Conservation (phyloP, 1,284 basidiomycete genomes). For the Pisolithus thermaeus region DNA sequence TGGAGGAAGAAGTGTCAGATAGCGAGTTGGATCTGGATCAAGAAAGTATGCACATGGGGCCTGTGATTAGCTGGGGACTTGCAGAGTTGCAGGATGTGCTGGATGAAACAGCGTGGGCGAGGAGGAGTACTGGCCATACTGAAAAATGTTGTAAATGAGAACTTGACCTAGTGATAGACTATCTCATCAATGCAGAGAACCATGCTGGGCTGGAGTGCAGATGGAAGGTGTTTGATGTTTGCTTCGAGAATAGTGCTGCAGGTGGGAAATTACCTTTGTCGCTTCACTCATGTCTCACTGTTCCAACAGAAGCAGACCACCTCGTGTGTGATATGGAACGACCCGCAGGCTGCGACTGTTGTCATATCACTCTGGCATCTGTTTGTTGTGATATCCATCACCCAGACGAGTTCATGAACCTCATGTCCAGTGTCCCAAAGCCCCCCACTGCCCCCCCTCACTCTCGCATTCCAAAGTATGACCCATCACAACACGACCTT, state of each 20-base stretch:
- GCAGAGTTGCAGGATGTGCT: too few relatives aligned
- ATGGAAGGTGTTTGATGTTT: too few relatives aligned
- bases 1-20: too few relatives aligned
- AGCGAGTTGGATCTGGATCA: too few relatives aligned
- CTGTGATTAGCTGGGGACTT: too few relatives aligned
- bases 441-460: neutral
- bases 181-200: conserved; percentile 16
- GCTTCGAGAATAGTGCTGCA: conserved; percentile 13
- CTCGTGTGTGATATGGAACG: neutral
- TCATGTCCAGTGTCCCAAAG: neutral
- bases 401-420: neutral
- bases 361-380: neutral
- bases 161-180: conserved; percentile 14
- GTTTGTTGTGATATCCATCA: conserved; percentile 8
- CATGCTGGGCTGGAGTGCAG: conserved; percentile 5
- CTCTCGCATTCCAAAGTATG: conserved; percentile 1
- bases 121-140: too few relatives aligned
- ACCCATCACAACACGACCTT: neutral
- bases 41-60: too few relatives aligned
- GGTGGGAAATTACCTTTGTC: conserved; percentile 7
- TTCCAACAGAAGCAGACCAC: neutral
- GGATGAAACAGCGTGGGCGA: too few relatives aligned
- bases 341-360: conserved; percentile 1
- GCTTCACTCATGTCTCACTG: too few relatives aligned
- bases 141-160: neutral